Conservation (phyloP, 1,284 basidiomycete species). For the Ustilago hordei region DNA sequence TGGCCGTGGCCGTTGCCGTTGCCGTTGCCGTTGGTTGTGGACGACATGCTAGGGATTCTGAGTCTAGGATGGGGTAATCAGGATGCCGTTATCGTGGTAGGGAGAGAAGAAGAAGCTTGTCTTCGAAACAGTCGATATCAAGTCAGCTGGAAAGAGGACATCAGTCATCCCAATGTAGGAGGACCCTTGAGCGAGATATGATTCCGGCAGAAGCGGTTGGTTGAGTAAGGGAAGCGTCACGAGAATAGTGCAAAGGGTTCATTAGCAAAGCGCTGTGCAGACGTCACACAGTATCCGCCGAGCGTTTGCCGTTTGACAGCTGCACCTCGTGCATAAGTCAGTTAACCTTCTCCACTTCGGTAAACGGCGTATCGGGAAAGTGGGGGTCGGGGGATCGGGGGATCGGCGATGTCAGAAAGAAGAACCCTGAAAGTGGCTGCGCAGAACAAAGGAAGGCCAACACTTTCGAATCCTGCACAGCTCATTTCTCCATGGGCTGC, state of each 20-base stretch:
- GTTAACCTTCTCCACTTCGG: background rate
- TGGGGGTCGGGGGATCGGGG: too few relatives aligned
- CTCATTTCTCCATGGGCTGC: background rate
- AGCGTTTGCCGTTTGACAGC: constrained; percentile 7
- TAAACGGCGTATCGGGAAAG: background rate
- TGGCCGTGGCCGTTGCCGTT: constrained; percentile 17
- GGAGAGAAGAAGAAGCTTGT: background rate
- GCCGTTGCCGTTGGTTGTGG: constrained; percentile 22
- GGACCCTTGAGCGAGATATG: background rate
- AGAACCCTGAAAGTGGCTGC: background rate
- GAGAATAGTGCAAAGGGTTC: background rate
- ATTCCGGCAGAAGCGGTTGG: background rate
- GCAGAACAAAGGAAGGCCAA: constrained; percentile 2
- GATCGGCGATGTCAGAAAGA: background rate
- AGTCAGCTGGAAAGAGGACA: background rate
- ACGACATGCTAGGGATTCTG: constrained; percentile 13
- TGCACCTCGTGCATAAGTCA: constrained; percentile 4
- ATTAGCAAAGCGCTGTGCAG: constrained; percentile 23
- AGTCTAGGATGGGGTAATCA: background rate
- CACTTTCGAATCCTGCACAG: background rate
- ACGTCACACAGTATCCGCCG: constrained; percentile 5
- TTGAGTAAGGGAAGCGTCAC: constrained; percentile 1
- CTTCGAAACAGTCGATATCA: background rate
- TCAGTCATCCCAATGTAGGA: constrained; percentile 5
- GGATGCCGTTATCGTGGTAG: background rate